Base-by-base conservation (phyloP, 352 stramenopile genomes). In the Pythium phragmitis region DNA sequence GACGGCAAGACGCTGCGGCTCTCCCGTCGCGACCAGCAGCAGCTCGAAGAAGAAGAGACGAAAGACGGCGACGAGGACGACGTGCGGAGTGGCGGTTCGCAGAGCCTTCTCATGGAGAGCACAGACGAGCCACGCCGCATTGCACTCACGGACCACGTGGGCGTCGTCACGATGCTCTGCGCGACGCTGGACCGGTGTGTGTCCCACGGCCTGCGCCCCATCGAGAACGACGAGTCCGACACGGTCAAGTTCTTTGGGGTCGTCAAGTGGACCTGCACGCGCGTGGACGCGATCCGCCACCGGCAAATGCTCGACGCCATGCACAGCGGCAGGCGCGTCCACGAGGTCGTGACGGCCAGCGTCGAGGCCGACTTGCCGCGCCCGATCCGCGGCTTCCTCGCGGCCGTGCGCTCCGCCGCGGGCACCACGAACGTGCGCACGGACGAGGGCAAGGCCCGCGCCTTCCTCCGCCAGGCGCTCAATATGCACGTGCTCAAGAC, bases 191-290 rank as follows among this genome's bases (percentile, higher is more conserved):
- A 94, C 63, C 82, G 79, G 23, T 94, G 85, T 53, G 59, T 89
- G 41, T 69, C 70, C 1, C 85, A 94, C 49, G 83, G 85, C 0
- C 72, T 94, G 36, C 83, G 82, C 6, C 62, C 74, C n/a, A 63
- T 92, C 21, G 82, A 92, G 46, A 71, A 51, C 23, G 74, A 81
- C 50, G 65, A 78, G 48, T 39, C 46, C n/a, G 74, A 80, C 36
- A 91, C 81, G 2, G 85, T 94, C 70, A 89, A 94, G 58, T 94
- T 92, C 71, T 94, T 92, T 49, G 85, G 85, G 17, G 74, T 92
- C 5, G 79, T 89, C 63, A 94, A 94, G 71, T 94, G 85, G 85
- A 92, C 83, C 13, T 94, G 83, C 70, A 90, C 85, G 30, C 73
- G 85, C 39, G 76, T 94, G 41, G 82, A 88, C 62, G 79, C 82